A percentile compares a stretch with the other conserved stretches of the same genome.
phyloP scores from a whole-genome alignment of 192 early-diverging fungal species.

The Spizellomyces punctatus region DNA sequence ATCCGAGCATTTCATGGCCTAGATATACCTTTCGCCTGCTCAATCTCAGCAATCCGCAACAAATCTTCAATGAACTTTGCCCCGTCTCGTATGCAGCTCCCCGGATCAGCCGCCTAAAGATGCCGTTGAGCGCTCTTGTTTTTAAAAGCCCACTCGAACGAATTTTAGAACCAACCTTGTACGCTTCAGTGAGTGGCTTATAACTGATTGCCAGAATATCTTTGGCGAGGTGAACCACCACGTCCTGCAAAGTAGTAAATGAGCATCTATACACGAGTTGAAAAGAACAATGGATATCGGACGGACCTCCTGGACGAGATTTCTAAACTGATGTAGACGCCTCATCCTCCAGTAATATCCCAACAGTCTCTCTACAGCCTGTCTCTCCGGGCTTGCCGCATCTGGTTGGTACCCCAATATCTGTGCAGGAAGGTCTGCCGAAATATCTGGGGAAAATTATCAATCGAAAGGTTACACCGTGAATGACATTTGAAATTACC shows the following conservation, averaged over 20 bases:
- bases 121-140: not conserved
- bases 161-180: constrained; percentile 19
- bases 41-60: constrained; percentile 13
- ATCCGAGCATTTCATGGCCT: no score
- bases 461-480: no score
- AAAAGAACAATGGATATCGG: not conserved
- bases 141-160: not conserved
- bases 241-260: constrained; percentile 13
- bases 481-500: constrained; percentile 10
- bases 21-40: constrained; percentile 12
- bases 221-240: constrained; percentile 22
- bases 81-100: constrained; percentile 22
- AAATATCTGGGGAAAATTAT: not conserved
- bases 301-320: constrained; percentile 9
- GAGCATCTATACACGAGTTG: not conserved
- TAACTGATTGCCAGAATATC: constrained; percentile 20
- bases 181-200: constrained; percentile 29
- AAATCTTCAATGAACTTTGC: constrained; percentile 34
- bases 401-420: constrained; percentile 7
- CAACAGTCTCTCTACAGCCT: constrained; percentile 24
- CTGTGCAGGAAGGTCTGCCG: not conserved
- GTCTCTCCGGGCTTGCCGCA: not conserved
- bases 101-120: constrained; percentile 28
- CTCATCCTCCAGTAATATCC: constrained; percentile 22
- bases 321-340: constrained; percentile 22